Base-by-base conservation (phyloP, 345 rosid genomes). In the Euphorbia peplus region DNA sequence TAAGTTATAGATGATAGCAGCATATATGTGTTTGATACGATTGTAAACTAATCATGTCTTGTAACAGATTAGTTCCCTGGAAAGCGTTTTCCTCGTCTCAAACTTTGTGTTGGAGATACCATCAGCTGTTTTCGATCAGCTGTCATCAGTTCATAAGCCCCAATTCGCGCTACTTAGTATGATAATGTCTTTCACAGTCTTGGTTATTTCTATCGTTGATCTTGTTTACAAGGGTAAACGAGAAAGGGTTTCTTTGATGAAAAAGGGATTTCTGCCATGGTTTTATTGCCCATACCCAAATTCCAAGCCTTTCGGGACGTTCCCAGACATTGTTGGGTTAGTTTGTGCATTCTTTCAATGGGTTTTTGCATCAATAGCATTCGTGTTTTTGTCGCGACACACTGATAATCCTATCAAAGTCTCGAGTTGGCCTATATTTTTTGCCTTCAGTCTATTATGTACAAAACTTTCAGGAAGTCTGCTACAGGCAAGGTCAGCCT, bases 51-150 rank as follows among this genome's bases (percentile, higher is more conserved):
- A 19, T 61, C 10, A 3, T 56, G 2, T 56, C n/a, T 28, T 61
- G 29, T 9, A 61, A 39, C 50, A 61, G 65, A 28, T 26, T 51
- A 39, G 11, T 11, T 59, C 67, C 47, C 44, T 57, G 4, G 79
- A 75, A 16, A 41, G 29, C 44, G 41, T 42, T 41, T 50, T 70
- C 35, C 24, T 60, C 18, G 22, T 26, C n/a, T 4, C 30, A 21
- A 70, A 66, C 68, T 9, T 70, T 46, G 21, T 66, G 9, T 47
- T 67, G 2, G 68, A 70, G 60, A 52, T 65, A 30, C 68, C 61
- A 21, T 60, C 75, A 8, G 64, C 52, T 13, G 63, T 64, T 32
- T 70, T 75, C 25, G 63, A 66, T 29, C 68, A 66, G 57, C 51
- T 70, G 18, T 70, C 79, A 16, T 66, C 64, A 0, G 32, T 24